Base-by-base conservation (phyloP, 495 filamentous ascomycete genomes). In the Acidomyces sp. region DNA sequence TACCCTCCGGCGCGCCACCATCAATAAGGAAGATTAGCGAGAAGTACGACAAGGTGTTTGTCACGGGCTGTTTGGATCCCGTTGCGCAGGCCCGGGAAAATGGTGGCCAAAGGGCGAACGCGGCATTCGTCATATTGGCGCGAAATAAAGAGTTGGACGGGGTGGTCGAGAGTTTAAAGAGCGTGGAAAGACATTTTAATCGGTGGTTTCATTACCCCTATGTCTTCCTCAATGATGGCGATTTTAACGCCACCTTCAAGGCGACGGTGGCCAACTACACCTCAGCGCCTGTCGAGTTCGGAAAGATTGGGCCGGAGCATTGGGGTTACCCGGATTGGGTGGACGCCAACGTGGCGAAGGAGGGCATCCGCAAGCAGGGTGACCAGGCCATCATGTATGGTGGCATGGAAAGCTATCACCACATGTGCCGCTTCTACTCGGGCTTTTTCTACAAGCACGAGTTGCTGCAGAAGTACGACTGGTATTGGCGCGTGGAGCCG, bases 361-460 rank as follows among this genome's bases (percentile, higher is more conserved):
- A 99, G 61, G 88, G 86, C 42, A 85, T 99, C 51, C 69, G 78
- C 34, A 90, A 93, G 64, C 90, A 99, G 60, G 90, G 90, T 53
- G 90, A 99, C 65, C 78, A 78, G 38, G 90, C 92, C 26, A 95
- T 99, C 64, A 99, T 99, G 90, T 99, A 99, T 60, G 90, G 90
- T 62, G 90, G 90, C 17, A 87, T 99, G 75, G 92, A 95, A 55
- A 94, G 86, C 63, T 99, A 99, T 59, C 90, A 99, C 57, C 80
- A 92, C 64, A 64, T 64, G 61, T 64, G 61, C 36, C 71, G 92
- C 39, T 99, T 99, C 68, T 99, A 99, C 67, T 97, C 90, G 46
- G 90, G 90, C 85, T 85, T 86, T 62, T 99, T 99, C 66, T 99
- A 93, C 69, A 93, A 95, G 65, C 90, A 99, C 54, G 82, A 87